A percentile compares a stretch with the other conserved stretches of the same genome.
These are phyloP conservation scores for Bjerkandera adusta DNA, from an alignment of 1,284 basidiomycete species.

Conservation along the genomic window DNA sequence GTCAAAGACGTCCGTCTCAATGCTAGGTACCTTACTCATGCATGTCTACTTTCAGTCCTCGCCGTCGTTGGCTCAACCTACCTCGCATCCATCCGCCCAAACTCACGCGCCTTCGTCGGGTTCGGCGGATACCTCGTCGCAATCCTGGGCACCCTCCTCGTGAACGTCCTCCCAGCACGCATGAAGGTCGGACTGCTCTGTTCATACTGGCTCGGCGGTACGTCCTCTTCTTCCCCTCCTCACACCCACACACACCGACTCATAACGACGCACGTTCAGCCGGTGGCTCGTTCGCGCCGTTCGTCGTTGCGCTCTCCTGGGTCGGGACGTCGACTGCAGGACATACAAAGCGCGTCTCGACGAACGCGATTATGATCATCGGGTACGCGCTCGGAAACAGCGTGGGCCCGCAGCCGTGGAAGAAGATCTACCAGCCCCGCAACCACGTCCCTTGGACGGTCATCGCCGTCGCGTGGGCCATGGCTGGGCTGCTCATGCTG, in stretches of 20 bases:
- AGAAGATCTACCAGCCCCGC: constrained; percentile 60
- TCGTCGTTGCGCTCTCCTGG: constrained; percentile 72
- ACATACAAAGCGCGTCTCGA: constrained; percentile 63
- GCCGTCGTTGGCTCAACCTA: constrained; percentile 60
- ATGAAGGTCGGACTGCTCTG: constrained; percentile 67
- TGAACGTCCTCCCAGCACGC: constrained; percentile 62
- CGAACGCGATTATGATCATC: constrained; percentile 67
- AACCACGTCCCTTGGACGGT: constrained; percentile 70
- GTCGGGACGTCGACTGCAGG: constrained; percentile 67
- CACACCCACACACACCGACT: background rate
- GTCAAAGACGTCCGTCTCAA: constrained; percentile 7
- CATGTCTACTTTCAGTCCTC: constrained; percentile 34
- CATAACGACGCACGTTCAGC: background rate
- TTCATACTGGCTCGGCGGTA: constrained; percentile 60
- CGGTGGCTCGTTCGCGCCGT: constrained; percentile 52
- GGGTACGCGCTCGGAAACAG: constrained; percentile 72
- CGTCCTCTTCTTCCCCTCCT: constrained; percentile 23
- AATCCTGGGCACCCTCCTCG: constrained; percentile 59
- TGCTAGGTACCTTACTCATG: background rate
- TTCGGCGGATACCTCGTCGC: constrained; percentile 56
- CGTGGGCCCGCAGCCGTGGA: constrained; percentile 75
- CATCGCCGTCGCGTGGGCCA: constrained; percentile 53
- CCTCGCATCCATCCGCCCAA: constrained; percentile 51
- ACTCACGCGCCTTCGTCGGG: constrained; percentile 61
- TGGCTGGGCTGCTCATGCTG: constrained; percentile 48